Conservation (phyloP, 2,329 filamentous ascomycete species). For the Verticillium albo-atrum region DNA sequence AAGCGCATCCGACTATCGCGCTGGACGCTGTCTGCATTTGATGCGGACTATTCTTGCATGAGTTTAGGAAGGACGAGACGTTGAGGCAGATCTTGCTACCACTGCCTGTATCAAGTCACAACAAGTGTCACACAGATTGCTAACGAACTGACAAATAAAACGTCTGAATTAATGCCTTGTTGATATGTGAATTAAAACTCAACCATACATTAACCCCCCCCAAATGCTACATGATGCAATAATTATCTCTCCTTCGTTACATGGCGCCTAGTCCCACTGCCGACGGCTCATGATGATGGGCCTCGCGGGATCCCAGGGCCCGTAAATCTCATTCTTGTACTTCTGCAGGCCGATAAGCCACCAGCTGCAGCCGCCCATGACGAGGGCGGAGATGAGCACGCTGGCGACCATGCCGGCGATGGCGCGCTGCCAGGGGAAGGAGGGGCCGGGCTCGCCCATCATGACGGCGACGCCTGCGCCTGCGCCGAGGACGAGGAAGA, state of each 20-base stretch:
- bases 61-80: background rate
- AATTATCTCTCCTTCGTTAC: too few relatives aligned
- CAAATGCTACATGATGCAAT: too few relatives aligned
- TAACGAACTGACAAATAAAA: background rate
- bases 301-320: slow-evolving; percentile 93
- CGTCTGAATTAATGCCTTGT: too few relatives aligned
- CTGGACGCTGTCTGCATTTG: background rate
- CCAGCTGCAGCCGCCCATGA: slow-evolving; percentile 94
- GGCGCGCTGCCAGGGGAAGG: slow-evolving; percentile 43
- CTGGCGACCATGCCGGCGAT: slow-evolving; percentile 73
- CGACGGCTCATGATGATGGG: slow-evolving; percentile 73
- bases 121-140: background rate
- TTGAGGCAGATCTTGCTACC: background rate
- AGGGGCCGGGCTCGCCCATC: slow-evolving; percentile 39
- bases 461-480: slow-evolving; percentile 71
- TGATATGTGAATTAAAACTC: too few relatives aligned
- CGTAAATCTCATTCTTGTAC: slow-evolving; percentile 98
- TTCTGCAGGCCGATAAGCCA: slow-evolving; percentile 96
- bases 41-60: background rate
- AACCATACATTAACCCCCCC: too few relatives aligned
- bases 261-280: slow-evolving; percentile 37
- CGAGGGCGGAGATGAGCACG: slow-evolving; percentile 66
- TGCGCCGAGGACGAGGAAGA: slow-evolving; percentile 71
- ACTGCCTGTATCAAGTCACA: background rate
- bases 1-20: background rate